These are phyloP conservation scores for Entophlyctis luteolus DNA, from an alignment of 192 early-diverging fungal species.

Conservation along the genomic window DNA sequence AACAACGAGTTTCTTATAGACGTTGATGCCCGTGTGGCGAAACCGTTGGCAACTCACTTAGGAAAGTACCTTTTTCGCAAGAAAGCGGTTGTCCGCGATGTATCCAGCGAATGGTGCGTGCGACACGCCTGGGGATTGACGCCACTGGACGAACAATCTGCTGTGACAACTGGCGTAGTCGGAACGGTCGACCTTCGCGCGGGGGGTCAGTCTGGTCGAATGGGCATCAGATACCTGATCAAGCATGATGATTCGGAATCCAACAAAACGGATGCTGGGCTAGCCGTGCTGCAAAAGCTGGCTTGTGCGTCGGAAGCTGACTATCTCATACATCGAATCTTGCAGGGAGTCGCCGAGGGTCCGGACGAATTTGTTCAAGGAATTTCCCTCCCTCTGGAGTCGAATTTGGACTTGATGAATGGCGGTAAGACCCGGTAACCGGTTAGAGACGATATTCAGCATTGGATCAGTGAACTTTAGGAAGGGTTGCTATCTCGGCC, in stretches of 20 bases:
- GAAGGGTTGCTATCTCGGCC: slow-evolving; percentile 98
- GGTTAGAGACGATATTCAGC: not conserved
- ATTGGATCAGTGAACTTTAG: slow-evolving; percentile 75
- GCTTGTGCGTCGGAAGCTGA: not conserved
- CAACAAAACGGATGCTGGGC: too few species aligned
- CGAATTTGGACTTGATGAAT: slow-evolving; percentile 85
- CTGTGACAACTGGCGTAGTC: too few species aligned
- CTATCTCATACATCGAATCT: slow-evolving; percentile 73
- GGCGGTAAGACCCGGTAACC: slow-evolving; percentile 55
- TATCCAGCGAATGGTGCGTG: slow-evolving; percentile 54
- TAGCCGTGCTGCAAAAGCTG: too few species aligned
- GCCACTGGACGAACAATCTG: too few species aligned
- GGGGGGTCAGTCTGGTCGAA: too few species aligned
- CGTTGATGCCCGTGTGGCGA: slow-evolving; percentile 55
- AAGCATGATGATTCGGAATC: too few species aligned
- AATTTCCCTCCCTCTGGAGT: slow-evolving; percentile 78
- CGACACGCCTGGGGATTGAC: slow-evolving; percentile 83
- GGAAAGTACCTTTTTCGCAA: slow-evolving; percentile 74
- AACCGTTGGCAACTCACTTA: slow-evolving; percentile 61
- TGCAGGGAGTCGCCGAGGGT: slow-evolving; percentile 90
- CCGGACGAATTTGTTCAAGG: slow-evolving; percentile 69
- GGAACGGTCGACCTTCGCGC: too few species aligned
- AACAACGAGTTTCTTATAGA: slow-evolving; percentile 73
- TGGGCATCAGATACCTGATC: too few species aligned
- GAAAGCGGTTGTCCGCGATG: slow-evolving; percentile 68